phyloP scores from a whole-genome alignment of 164 flowering plant genomes.

The grape (Vitis vinifera) region ASM3070453v1 NC_081821.1:1671501-1672000 shows the following conservation, averaged over 20 bases:
- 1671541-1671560: slow-evolving; percentile 9
- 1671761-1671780: slow-evolving; percentile 42
- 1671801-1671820: slow-evolving; percentile 61
- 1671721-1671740: slow-evolving; percentile 8
- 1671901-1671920: slow-evolving; percentile 28
- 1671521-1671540: slow-evolving; percentile 32
- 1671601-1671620: slow-evolving; percentile 33
- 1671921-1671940: slow-evolving; percentile 40
- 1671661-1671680: slow-evolving; percentile 56
- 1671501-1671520: slow-evolving; percentile 48
- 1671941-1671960: slow-evolving; percentile 45
- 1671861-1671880: slow-evolving; percentile 26
- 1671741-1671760: neutral
- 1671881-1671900: slow-evolving; percentile 16
- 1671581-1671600: slow-evolving; percentile 21
- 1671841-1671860: slow-evolving; percentile 46
- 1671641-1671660: slow-evolving; percentile 44
- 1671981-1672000: slow-evolving; percentile 32
- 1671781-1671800: slow-evolving; percentile 53
- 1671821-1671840: slow-evolving; percentile 52
- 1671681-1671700: slow-evolving; percentile 39
- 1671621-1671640: slow-evolving; percentile 37
- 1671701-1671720: slow-evolving; percentile 58
- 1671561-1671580: slow-evolving; percentile 1
- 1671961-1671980: slow-evolving; percentile 44